phyloP scores from a whole-genome alignment of 768 basidiomycete species.

The Macrolepiota albuminosa region DNA sequence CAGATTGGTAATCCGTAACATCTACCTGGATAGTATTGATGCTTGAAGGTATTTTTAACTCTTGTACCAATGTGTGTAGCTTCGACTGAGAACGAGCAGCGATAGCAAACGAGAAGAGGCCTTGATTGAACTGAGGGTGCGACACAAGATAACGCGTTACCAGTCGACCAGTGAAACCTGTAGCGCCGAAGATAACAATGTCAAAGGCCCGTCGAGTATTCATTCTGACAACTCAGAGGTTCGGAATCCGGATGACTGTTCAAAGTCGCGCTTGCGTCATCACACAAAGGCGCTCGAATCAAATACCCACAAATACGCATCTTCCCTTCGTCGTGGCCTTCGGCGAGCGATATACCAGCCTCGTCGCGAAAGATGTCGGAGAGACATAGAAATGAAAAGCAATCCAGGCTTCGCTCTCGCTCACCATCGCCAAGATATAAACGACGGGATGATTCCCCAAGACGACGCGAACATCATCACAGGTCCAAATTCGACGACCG shows the following conservation, averaged over 20 bases:
- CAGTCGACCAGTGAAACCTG: constrained; percentile 72
- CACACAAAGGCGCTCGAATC: background rate
- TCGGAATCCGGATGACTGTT: constrained; percentile 4
- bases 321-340: background rate
- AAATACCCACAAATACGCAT: constrained; percentile 12
- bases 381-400: background rate
- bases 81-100: constrained; percentile 66
- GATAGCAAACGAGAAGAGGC: constrained; percentile 59
- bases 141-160: constrained; percentile 60
- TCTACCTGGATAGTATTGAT: constrained; percentile 53
- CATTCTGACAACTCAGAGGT: constrained; percentile 17
- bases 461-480: constrained; percentile 5
- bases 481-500: constrained; percentile 1
- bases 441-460: constrained; percentile 6
- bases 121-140: constrained; percentile 48
- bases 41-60: constrained; percentile 38
- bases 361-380: constrained; percentile 3
- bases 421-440: background rate
- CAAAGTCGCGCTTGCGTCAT: constrained; percentile 3
- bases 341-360: background rate
- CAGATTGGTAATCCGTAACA: constrained; percentile 44
- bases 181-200: constrained; percentile 70
- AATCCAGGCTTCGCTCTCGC: constrained; percentile 2
- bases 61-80: constrained; percentile 46
- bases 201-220: constrained; percentile 27